Evolutionary conservation across 306 rosid genomes (phyloP), one percentile per base, ranked within the genome.

Genomic region (Pueraria montana): DNA sequence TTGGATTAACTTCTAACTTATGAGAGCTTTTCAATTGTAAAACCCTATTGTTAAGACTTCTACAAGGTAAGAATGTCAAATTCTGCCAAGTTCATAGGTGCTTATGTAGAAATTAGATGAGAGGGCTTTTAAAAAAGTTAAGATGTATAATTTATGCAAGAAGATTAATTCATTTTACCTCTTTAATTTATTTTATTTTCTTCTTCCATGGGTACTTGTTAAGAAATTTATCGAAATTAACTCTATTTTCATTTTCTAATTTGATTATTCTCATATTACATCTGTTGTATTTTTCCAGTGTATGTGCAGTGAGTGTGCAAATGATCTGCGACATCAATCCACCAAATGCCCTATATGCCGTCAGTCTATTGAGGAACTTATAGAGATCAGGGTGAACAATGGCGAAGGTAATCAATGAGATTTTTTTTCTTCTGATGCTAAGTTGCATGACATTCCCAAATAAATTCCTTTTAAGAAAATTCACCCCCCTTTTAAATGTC

Each of bases 331-430:
- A 72, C 88, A 86, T 74, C 97, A 88, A 79, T 87, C 94, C 74
- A 93, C 93, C 79, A 91, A 91, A 74, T 95, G 98, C 88, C 98
- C 98, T 16, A 90, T 95, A 74, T 95, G 98, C 77, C 94, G 97
- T 79, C 97, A 95, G 79, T 88, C 95, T 42, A 93, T 95, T 17
- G 90, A 90, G 79, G 94, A 91, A 81, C 95, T 93, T 71, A 83
- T 93, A 24, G 95, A 91, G 87, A 93, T 95, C 88, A 92, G 89
- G 83, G 89, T 93, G 76, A 89, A 87, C 59, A 89, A 81, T 78
- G 83, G 77, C 18, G 40, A n/a, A n/a, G n/a, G n/a, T n/a, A n/a
- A 83, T 53, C 80, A 72, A 76, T 92, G 83, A 81, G 56, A 59
- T 21, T 81, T 2, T 3, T 2, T 83, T 83, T 77, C 74, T 80